These are phyloP conservation scores for Rhodotorula graminis DNA, from an alignment of 768 basidiomycete genomes.

Conservation along the genomic window DNA sequence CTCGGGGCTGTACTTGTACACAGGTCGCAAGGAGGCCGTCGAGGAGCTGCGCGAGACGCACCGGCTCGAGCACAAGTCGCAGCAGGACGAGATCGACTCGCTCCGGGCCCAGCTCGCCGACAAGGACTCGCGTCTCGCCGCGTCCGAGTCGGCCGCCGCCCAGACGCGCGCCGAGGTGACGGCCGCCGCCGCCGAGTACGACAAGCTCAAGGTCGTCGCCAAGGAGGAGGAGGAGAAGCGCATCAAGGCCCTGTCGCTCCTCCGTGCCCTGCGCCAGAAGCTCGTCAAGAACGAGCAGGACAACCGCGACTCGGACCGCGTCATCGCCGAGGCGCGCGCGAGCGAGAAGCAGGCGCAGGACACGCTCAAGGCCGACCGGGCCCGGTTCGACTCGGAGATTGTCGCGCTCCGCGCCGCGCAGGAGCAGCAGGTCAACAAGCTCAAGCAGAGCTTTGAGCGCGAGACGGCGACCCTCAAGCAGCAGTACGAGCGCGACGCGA, in stretches of 20 bases:
- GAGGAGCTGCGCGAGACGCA: conserved; percentile 83
- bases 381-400: conserved; percentile 41
- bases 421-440: conserved; percentile 48
- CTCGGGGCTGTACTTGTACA: no score
- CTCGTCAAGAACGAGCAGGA: conserved; percentile 91
- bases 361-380: conserved; percentile 44
- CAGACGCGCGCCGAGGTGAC: conserved; percentile 58
- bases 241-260: conserved; percentile 79
- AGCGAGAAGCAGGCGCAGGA: conserved; percentile 61
- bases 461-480: conserved; percentile 54
- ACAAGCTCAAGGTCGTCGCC: conserved; percentile 61
- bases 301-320: conserved; percentile 51
- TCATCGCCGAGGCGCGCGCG: conserved; percentile 24
- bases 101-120: conserved; percentile 63
- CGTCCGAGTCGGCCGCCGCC: conserved; percentile 61
- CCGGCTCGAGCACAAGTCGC: conserved; percentile 70
- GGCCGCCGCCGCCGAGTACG: conserved; percentile 51
- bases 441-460: conserved; percentile 48
- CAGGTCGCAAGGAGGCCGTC: conserved; percentile 77
- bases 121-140: conserved; percentile 62
- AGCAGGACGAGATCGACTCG: conserved; percentile 65
- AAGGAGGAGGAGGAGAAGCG: conserved; percentile 98
- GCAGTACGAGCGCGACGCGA: conserved; percentile 72
- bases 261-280: conserved; percentile 95
- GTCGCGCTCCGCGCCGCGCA: conserved; percentile 40